A percentile compares a stretch with the other conserved stretches of the same genome.
phyloP scores from a whole-genome alignment of 75 land plant genomes.

The Azolla pinnata region DNA sequence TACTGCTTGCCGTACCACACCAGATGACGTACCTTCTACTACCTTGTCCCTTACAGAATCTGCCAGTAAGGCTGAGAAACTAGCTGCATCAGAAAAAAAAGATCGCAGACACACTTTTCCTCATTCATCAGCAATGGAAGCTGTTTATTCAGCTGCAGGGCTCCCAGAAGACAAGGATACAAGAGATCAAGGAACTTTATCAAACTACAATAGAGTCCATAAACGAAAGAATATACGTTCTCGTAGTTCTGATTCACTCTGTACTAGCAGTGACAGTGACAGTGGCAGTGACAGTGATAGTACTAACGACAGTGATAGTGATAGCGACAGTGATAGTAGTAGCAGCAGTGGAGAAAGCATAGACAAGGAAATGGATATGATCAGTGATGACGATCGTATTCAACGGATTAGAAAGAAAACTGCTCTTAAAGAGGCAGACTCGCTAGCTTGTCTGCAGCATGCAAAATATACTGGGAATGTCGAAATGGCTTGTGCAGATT shows the following conservation, averaged over 20 bases:
- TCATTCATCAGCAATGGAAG: conserved; percentile 20
- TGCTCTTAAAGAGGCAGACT: no score
- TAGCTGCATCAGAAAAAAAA: conserved; percentile 16
- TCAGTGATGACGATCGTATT: no score
- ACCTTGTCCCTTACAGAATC: neutral
- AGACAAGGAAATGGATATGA: conserved; percentile 79
- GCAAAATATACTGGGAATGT: no score
- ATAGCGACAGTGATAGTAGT: conserved; percentile 27
- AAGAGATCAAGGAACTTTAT: neutral
- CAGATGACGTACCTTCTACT: neutral
- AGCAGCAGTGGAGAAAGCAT: conserved; percentile 27
- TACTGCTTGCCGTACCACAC: neutral
- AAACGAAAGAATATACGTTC: conserved; percentile 24
- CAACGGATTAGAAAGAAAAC: no score
- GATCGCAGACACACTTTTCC: no score
- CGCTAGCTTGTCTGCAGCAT: no score
- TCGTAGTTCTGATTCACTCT: conserved; percentile 43
- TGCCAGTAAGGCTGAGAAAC: conserved; percentile 17
- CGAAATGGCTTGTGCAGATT: no score
- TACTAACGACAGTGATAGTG: no score
- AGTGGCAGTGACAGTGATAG: conserved; percentile 81
- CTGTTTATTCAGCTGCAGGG: conserved; percentile 21
- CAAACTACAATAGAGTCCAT: conserved; percentile 14
- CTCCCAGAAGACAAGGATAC: conserved; percentile 13
- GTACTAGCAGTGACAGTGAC: conserved; percentile 64